A percentile compares a stretch with the other conserved stretches of the same genome.
These are phyloP conservation scores for Saccharum hybrid DNA, from an alignment of 202 grass and related monocot species.

Conservation along the genomic window DNA sequence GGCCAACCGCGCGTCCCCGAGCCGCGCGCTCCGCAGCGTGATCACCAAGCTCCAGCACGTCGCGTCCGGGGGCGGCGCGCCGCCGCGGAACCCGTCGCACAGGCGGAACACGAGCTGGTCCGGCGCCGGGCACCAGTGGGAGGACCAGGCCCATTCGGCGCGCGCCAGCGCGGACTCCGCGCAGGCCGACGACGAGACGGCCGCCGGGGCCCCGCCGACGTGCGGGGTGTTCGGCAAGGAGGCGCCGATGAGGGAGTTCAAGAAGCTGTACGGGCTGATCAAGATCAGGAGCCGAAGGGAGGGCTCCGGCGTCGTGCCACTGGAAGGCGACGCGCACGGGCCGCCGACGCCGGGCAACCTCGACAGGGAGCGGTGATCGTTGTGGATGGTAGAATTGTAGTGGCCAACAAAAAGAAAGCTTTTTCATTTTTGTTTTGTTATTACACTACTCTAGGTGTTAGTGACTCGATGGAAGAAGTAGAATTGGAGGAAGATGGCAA, in stretches of 20 bases:
- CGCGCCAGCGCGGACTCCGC: background rate
- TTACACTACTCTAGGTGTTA: background rate
- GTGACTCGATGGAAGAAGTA: background rate
- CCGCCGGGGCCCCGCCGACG: background rate
- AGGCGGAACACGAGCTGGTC: slow-evolving; percentile 44
- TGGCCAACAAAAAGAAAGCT: background rate
- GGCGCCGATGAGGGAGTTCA: slow-evolving; percentile 72
- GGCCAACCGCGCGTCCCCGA: slow-evolving; percentile 71
- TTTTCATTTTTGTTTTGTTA: background rate
- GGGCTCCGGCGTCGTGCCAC: slow-evolving; percentile 10
- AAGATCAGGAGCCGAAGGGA: slow-evolving; percentile 79
- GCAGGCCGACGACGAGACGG: background rate
- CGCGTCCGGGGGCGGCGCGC: background rate
- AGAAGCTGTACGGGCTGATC: slow-evolving; percentile 85
- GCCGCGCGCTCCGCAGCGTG: slow-evolving; percentile 75
- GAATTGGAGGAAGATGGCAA: background rate
- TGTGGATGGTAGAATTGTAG: background rate
- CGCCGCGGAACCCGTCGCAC: background rate
- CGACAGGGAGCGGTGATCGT: slow-evolving; percentile 43
- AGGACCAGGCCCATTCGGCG: slow-evolving; percentile 32
- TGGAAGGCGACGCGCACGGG: slow-evolving; percentile 11
- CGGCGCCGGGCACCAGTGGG: background rate
- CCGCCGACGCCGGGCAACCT: slow-evolving; percentile 28
- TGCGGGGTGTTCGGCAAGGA: slow-evolving; percentile 56
- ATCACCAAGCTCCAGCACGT: slow-evolving; percentile 64